These are phyloP conservation scores for Phytophthora constricta DNA, from an alignment of 352 stramenopile genomes.

Conservation along the genomic window DNA sequence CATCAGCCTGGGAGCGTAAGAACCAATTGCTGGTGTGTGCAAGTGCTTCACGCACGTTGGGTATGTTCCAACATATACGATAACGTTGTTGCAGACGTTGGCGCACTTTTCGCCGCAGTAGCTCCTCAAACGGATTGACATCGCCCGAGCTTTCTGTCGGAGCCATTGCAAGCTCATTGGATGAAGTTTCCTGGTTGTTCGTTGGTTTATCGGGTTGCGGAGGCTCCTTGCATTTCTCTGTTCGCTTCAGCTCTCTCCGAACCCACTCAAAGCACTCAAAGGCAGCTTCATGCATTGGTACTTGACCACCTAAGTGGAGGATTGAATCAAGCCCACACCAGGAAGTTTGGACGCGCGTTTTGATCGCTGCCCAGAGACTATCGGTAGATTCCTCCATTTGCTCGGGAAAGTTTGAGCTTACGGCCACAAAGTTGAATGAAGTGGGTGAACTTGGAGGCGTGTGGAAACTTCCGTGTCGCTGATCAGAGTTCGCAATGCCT, in stretches of 20 bases:
- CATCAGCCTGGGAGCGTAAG: conserved; percentile 55
- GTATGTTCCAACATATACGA: conserved; percentile 66
- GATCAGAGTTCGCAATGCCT: conserved; percentile 63
- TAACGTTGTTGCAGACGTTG: conserved; percentile 82
- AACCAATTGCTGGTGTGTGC: conserved; percentile 76
- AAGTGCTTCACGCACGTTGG: conserved; percentile 65
- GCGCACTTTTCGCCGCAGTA: conserved; percentile 46
- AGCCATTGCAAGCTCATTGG: background rate
- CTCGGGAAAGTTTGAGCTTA: conserved; percentile 77
- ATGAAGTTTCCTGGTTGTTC: conserved; percentile 1
- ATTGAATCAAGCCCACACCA: conserved; percentile 81
- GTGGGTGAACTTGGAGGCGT: conserved; percentile 39
- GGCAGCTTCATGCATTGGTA: conserved; percentile 72
- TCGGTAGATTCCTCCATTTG: conserved; percentile 61
- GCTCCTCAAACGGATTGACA: conserved; percentile 5
- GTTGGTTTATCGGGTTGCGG: background rate
- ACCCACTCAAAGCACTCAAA: conserved; percentile 71
- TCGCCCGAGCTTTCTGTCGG: background rate
- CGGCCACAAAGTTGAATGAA: conserved; percentile 55
- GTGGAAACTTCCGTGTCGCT: conserved; percentile 65
- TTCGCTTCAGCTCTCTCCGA: conserved; percentile 35
- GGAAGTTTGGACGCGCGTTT: conserved; percentile 51
- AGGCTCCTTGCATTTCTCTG: background rate
- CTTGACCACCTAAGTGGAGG: conserved; percentile 76
- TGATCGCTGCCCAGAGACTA: conserved; percentile 65